Percentiles rank a stretch among this genome's conserved stretches.
phyloP scores from a whole-genome alignment of 1,284 basidiomycete genomes.

The Tremellales sp. region DNA sequence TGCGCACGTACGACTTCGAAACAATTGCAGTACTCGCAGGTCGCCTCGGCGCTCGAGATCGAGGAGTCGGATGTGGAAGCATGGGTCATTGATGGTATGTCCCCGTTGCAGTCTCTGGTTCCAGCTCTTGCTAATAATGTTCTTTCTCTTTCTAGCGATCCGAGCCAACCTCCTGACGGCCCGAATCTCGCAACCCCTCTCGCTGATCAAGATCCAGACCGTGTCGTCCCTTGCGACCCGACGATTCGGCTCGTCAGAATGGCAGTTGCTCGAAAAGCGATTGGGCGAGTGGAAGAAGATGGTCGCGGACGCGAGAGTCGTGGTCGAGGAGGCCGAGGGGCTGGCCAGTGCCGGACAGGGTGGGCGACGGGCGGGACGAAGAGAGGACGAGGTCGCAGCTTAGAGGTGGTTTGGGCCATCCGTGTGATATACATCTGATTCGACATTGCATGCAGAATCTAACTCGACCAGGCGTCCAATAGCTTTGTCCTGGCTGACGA shows the following conservation, averaged over 20 bases:
- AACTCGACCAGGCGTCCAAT: no score
- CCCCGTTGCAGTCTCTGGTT: constrained; percentile 2
- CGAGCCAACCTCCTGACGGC: constrained; percentile 75
- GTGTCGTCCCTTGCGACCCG: constrained; percentile 61
- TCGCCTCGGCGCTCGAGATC: constrained; percentile 67
- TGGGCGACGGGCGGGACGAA: constrained; percentile 13
- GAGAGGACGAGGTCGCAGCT: constrained; percentile 1
- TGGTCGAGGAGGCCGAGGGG: constrained; percentile 44
- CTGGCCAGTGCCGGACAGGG: constrained; percentile 27
- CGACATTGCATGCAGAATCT: no score
- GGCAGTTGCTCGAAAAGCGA: constrained; percentile 75
- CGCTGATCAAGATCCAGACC: constrained; percentile 69
- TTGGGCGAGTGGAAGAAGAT: constrained; percentile 69
- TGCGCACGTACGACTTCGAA: constrained; percentile 72
- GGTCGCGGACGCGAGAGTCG: constrained; percentile 39
- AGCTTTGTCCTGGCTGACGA: no score
- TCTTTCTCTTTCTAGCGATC: constrained; percentile 58
- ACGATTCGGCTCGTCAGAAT: constrained; percentile 72
- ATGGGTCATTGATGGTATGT: constrained; percentile 85
- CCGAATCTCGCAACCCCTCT: constrained; percentile 77
- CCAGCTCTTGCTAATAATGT: background rate
- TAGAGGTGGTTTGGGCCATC: no score
- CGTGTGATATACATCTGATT: no score
- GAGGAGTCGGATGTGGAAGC: constrained; percentile 70
- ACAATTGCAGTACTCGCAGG: constrained; percentile 68